Evolutionary conservation across 345 rosid genomes (phyloP), one percentile per base, ranked within the genome.

Genomic region (Citrus mangshanensis): DNA sequence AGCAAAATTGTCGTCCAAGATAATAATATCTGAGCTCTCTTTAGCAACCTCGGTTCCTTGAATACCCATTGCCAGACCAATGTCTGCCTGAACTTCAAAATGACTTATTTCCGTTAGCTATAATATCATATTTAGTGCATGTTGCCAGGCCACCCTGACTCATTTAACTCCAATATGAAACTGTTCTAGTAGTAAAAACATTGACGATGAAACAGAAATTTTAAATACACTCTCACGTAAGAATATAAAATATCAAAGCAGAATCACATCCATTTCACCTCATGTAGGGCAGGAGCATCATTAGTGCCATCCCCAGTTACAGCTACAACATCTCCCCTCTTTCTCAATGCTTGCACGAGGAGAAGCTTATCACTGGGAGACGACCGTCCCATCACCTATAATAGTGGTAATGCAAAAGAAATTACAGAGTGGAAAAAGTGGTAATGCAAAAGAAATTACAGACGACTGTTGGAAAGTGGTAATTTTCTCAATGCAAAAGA

Each of bases 1-100:
- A 78, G 93, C 81, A 85, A 96, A 96, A 86, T 96, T 85, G 79
- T 96, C 99, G 77, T 96, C 99, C 88, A 96, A 78, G 49, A 96
- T 96, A 80, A 96, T 94, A 76, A 96, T 94, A 81, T 96, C 99
- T 1, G 99, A 96, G 86, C 91, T 96, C 87, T 96, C 99, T 77
- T 96, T 96, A 2, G 99, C 99, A 65, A 96, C 99, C 87, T 96
- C 99, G 3, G 99, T 96, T 73, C 99, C 99, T 87, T 88, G 91
- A 77, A 96, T 96, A 79, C 99, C 99, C 99, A 96, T 96, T 51
- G 99, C 83, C 73, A 96, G 97, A 81, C 99, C 99, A 74, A 96
- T 92, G 82, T 96, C 98, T 18, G 99, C 99, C 99, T 97, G 93
- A 71, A 75, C 63, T 64, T 68, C 77, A 82, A 69, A 78, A 69